Conservation (phyloP, 306 rosid species). For the Astragalus glycyphyllos region DNA sequence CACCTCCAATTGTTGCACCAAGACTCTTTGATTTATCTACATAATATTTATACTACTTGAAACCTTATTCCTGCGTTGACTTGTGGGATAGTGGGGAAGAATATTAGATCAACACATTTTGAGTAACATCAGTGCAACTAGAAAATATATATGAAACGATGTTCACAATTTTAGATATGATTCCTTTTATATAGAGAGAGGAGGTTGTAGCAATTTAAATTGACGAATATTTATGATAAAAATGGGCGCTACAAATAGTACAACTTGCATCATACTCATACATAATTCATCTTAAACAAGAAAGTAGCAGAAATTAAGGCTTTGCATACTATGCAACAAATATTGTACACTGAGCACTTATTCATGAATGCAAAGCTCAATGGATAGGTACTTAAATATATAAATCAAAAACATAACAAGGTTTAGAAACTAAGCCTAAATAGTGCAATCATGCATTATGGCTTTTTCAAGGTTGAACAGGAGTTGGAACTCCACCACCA, state of each 20-base stretch:
- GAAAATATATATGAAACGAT: neutral
- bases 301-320: neutral
- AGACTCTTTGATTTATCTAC: neutral
- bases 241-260: neutral
- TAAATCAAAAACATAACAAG: slow-evolving; percentile 15
- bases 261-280: slow-evolving; percentile 21
- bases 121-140: neutral
- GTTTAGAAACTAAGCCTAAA: slow-evolving; percentile 10
- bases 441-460: slow-evolving; percentile 30
- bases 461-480: slow-evolving; percentile 51
- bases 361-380: slow-evolving; percentile 6
- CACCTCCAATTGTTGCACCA: slow-evolving; percentile 19
- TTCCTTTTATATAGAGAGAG: neutral
- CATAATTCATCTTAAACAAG: slow-evolving; percentile 22
- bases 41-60: neutral
- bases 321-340: slow-evolving; percentile 28
- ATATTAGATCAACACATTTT: slow-evolving; percentile 3
- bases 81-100: slow-evolving; percentile 4
- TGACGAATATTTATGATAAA: slow-evolving; percentile 15
- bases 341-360: slow-evolving; percentile 30
- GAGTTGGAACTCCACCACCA: slow-evolving; percentile 47
- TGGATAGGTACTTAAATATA: neutral
- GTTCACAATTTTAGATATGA: neutral
- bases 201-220: neutral
- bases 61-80: slow-evolving; percentile 16